phyloP scores from a whole-genome alignment of 2,329 filamentous ascomycete genomes.

The Hypoxylon sp. region DNA sequence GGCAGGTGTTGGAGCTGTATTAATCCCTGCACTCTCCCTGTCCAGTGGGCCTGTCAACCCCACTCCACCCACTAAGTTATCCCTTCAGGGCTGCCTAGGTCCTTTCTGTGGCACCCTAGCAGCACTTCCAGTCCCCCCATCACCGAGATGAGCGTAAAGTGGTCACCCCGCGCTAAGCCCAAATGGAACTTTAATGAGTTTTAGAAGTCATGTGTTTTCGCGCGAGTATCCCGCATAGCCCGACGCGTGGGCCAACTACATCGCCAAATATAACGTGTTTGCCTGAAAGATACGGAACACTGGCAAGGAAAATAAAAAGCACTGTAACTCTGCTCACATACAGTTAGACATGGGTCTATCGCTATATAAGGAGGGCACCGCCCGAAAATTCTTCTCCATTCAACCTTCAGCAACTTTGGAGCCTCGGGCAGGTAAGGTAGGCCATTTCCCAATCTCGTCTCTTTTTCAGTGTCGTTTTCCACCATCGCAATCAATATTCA shows the following conservation, averaged over 20 bases:
- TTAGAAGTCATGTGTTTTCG: constrained; percentile 49
- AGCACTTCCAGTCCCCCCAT: constrained; percentile 37
- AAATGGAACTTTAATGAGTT: constrained; percentile 29
- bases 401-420: constrained; percentile 38
- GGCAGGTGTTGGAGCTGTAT: constrained; percentile 26
- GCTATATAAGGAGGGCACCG: constrained; percentile 41
- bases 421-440: constrained; percentile 48
- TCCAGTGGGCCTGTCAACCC: constrained; percentile 39
- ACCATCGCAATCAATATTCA: constrained; percentile 30
- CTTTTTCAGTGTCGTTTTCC: constrained; percentile 13
- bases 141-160: constrained; percentile 38
- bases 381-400: constrained; percentile 41
- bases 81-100: constrained; percentile 35
- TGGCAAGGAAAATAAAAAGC: constrained; percentile 8
- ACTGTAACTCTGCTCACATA: constrained; percentile 15
- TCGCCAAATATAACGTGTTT: constrained; percentile 49
- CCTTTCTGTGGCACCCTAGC: constrained; percentile 28
- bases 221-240: constrained; percentile 43
- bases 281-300: constrained; percentile 45
- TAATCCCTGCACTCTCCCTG: constrained; percentile 42
- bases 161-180: constrained; percentile 39
- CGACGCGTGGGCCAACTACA: constrained; percentile 50
- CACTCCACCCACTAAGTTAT: constrained; percentile 37
- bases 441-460: constrained; percentile 44
- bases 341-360: constrained; percentile 38